A percentile compares a stretch with the other conserved stretches of the same genome.
These are phyloP conservation scores for Ogataea hybrid DNA, from an alignment of 1,139 yeast genomes.

Conservation along the genomic window DNA sequence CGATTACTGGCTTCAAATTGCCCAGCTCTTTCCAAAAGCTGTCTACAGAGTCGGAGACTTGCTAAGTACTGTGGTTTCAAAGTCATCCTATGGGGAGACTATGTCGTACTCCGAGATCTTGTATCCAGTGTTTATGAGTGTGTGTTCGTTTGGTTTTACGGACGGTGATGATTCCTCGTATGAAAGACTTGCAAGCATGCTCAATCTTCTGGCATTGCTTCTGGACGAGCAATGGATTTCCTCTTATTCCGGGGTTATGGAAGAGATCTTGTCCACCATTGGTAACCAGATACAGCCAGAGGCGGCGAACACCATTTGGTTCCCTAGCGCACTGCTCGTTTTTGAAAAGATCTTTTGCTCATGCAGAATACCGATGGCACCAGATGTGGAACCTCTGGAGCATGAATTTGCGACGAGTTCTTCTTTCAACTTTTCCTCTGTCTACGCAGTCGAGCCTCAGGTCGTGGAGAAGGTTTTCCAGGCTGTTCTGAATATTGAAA, in stretches of 20 bases:
- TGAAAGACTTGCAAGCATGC: conserved; percentile 40
- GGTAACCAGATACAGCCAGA: conserved; percentile 38
- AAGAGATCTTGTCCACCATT: conserved; percentile 40
- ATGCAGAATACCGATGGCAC: conserved; percentile 40
- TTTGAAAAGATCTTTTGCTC: conserved; percentile 49
- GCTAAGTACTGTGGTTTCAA: conserved; percentile 37
- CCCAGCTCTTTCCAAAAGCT: conserved; percentile 50
- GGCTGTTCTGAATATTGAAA: conserved; percentile 38
- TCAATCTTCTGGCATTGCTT: conserved; percentile 48
- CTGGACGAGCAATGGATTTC: conserved; percentile 38
- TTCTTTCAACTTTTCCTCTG: conserved; percentile 29
- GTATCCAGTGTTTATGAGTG: conserved; percentile 37
- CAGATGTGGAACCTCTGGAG: conserved; percentile 29
- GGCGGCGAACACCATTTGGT: conserved; percentile 45
- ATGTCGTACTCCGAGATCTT: conserved; percentile 34
- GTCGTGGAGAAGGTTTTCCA: conserved; percentile 41
- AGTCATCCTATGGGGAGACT: conserved; percentile 31
- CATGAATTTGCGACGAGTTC: conserved; percentile 18
- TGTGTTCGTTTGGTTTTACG: conserved; percentile 35
- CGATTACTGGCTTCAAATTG: conserved; percentile 48
- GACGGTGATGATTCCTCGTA: conserved; percentile 26
- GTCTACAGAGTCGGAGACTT: conserved; percentile 50
- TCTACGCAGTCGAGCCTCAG: conserved; percentile 34
- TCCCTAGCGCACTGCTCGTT: conserved; percentile 47
- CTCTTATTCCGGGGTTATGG: conserved; percentile 30